A percentile compares a stretch with the other conserved stretches of the same genome.
Evolutionary conservation across 352 stramenopile species (phyloP).

Genomic region (Salisapilia sapeloensis): DNA sequence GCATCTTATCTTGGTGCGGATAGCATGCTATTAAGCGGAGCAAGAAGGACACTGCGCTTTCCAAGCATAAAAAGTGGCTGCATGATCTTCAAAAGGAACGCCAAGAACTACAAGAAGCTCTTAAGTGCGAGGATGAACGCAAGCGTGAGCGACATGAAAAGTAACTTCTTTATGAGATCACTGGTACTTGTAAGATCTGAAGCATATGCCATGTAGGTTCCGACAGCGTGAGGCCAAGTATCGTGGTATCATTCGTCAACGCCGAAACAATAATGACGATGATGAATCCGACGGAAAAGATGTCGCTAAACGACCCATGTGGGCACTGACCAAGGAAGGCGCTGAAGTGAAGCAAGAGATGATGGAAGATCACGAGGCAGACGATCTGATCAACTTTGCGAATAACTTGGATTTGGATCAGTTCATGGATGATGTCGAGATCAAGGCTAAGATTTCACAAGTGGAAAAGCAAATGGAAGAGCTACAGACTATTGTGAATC

Average conservation of each 20-base stretch:
- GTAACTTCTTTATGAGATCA: slow-evolving; percentile 6
- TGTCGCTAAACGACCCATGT: slow-evolving; percentile 54
- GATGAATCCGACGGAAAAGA: slow-evolving; percentile 5
- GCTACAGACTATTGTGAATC: slow-evolving; percentile 69
- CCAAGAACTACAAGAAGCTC: slow-evolving; percentile 56
- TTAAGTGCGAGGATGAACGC: slow-evolving; percentile 51
- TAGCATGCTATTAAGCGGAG: slow-evolving; percentile 69
- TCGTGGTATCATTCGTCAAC: slow-evolving; percentile 35
- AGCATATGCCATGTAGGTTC: slow-evolving; percentile 19
- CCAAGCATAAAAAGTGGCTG: slow-evolving; percentile 88
- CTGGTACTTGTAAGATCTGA: background rate
- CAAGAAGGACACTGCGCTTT: slow-evolving; percentile 84
- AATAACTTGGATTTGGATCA: slow-evolving; percentile 88
- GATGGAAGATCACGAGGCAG: slow-evolving; percentile 67
- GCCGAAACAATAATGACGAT: slow-evolving; percentile 5
- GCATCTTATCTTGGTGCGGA: slow-evolving; percentile 1
- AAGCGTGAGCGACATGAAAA: slow-evolving; percentile 46
- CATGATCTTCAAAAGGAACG: slow-evolving; percentile 87
- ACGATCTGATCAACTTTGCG: slow-evolving; percentile 88
- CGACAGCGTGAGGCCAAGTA: slow-evolving; percentile 59
- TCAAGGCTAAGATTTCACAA: slow-evolving; percentile 63
- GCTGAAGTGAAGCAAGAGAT: slow-evolving; percentile 58
- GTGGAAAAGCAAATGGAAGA: slow-evolving; percentile 85
- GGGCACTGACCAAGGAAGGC: slow-evolving; percentile 80
- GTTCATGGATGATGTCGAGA: slow-evolving; percentile 87